Base-by-base conservation (phyloP, 495 filamentous ascomycete species). In the Immersiella caudata region DNA sequence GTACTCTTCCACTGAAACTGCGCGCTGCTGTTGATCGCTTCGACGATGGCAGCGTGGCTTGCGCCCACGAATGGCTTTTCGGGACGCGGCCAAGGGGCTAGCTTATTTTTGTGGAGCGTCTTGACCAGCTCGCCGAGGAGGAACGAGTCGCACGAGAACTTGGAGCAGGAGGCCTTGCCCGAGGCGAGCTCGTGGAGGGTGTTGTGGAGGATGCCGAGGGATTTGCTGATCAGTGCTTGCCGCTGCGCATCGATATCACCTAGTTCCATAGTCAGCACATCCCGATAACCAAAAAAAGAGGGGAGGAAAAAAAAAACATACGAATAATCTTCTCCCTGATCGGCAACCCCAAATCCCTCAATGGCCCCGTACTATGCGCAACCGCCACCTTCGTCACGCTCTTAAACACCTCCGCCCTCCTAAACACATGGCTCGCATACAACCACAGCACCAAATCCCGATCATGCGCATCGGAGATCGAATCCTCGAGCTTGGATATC, bases 301-400 rank as follows among this genome's bases (percentile, higher is more conserved):
- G 29, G 29, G 29, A 33, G 29, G 29, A 8, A 33, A 8, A 8
- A 49, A 6, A 21, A 0, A 14, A 29, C 71, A 52, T 69, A 75
- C 75, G 67, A 27, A 74, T 70, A 21, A 78, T 69, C 61, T 73
- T 74, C 24, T 74, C 74, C 1, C 71, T 54, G 36, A 78, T 73
- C 8, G 74, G 71, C 40, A 78, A 57, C 7, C 69, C 70, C 36
- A 71, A 46, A 8, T 60, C 66, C 16, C 40, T 46, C 46, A 78
- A 58, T 0, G 71, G 70, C 0, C 74, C 74, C 6, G 52, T 1
- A 52, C 65, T 63, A 4, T 67, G 66, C n/a, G 56, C 54, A 0
- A 68, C 68, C 0, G 66, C 72, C 16, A 66, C 26, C 50, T 63
- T 69, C 40, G 72, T 76, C 25, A 64, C 70, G 1, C 65, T 14